These are phyloP conservation scores for Kodamaea jinghongensis DNA, from an alignment of 805 yeast genomes.

Conservation along the genomic window DNA sequence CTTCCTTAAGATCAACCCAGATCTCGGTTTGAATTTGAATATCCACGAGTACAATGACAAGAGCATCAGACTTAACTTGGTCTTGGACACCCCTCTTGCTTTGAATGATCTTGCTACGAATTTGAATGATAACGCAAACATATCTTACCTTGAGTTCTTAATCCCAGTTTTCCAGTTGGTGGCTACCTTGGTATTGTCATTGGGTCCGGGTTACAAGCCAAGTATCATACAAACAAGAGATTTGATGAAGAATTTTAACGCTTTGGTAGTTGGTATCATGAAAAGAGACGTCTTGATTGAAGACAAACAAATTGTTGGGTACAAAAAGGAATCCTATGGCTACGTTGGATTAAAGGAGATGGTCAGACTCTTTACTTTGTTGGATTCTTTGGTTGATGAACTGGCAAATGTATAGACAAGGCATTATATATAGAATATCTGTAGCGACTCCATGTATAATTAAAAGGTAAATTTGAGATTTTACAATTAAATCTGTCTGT, in stretches of 20 bases:
- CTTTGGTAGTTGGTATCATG: constrained; percentile 58
- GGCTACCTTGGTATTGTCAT: constrained; percentile 62
- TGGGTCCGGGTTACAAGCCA: constrained; percentile 71
- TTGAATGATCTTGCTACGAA: constrained; percentile 16
- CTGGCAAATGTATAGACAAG: not conserved
- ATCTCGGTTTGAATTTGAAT: constrained; percentile 61
- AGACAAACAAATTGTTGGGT: constrained; percentile 14
- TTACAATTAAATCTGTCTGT: too few relatives aligned
- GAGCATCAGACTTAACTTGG: constrained; percentile 43
- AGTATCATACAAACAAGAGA: constrained; percentile 52
- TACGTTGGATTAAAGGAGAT: constrained; percentile 47
- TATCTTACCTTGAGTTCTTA: constrained; percentile 65
- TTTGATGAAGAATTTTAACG: constrained; percentile 51
- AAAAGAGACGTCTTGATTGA: constrained; percentile 51
- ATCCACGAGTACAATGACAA: constrained; percentile 30
- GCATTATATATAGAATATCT: too few relatives aligned
- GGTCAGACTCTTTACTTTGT: constrained; percentile 52
- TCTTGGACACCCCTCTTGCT: constrained; percentile 51
- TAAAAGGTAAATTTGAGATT: too few relatives aligned
- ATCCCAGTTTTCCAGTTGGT: constrained; percentile 74
- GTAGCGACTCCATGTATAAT: too few relatives aligned
- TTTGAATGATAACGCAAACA: constrained; percentile 14
- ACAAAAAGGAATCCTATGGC: constrained; percentile 25
- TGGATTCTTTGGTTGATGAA: constrained; percentile 42
- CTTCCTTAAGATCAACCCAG: constrained; percentile 71